Evolutionary conservation across 164 flowering plant genomes (phyloP).

Genomic region (Macadamia tetraphylla): DNA sequence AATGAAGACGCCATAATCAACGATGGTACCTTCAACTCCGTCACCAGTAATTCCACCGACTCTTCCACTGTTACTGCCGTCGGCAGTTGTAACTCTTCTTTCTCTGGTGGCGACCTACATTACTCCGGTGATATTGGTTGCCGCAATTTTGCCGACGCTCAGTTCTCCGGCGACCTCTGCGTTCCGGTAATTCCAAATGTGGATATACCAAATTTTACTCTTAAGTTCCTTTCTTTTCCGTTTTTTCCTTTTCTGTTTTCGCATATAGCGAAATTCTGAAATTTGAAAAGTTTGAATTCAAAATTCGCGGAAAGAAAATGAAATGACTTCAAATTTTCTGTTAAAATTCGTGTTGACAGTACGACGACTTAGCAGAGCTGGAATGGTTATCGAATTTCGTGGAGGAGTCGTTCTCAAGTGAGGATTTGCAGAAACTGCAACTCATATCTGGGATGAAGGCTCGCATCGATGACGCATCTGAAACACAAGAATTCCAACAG

Average conservation of each 20-base stretch:
- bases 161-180: conserved; percentile 71
- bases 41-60: conserved; percentile 38
- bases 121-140: conserved; percentile 28
- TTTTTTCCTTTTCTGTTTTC: too few species aligned
- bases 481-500: conserved; percentile 14
- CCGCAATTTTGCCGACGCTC: conserved; percentile 35
- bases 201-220: background rate
- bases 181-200: conserved; percentile 57
- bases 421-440: conserved; percentile 53
- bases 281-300: background rate
- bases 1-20: conserved; percentile 40
- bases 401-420: conserved; percentile 83
- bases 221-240: background rate
- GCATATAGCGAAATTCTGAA: background rate
- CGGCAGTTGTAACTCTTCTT: conserved; percentile 72
- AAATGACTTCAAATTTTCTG: background rate
- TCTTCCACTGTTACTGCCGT: conserved; percentile 52
- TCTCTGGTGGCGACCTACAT: conserved; percentile 38
- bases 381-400: conserved; percentile 95
- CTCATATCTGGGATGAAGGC: conserved; percentile 40
- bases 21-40: conserved; percentile 15
- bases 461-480: conserved; percentile 19
- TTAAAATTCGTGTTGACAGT: conserved; percentile 32
- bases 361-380: conserved; percentile 78
- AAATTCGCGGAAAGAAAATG: background rate